A percentile compares a stretch with the other conserved stretches of the same genome.
These are phyloP conservation scores for Cicer yamashitae DNA, from an alignment of 306 rosid genomes.

Conservation along the genomic window DNA sequence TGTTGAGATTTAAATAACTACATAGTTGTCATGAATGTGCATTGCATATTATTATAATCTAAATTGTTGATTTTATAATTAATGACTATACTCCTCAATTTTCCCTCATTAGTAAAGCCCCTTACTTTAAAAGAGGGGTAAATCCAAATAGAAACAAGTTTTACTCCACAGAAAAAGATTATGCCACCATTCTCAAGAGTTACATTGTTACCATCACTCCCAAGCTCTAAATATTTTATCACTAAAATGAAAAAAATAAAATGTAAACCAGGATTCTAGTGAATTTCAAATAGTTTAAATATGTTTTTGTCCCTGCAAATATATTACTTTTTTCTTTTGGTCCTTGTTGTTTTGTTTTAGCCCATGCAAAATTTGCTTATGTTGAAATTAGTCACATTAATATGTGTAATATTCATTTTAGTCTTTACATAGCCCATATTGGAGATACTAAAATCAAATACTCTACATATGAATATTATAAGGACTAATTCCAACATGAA, in stretches of 20 bases:
- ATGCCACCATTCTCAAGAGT: conserved; percentile 31
- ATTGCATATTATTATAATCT: conserved; percentile 8
- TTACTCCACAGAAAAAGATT: conserved; percentile 10
- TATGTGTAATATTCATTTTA: no score
- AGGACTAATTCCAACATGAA: no score
- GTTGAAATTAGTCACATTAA: no score
- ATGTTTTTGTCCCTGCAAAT: no score
- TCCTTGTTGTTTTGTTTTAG: no score
- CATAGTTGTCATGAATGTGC: background rate
- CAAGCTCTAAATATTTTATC: conserved; percentile 5
- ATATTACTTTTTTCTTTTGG: no score
- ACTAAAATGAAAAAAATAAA: conserved; percentile 19
- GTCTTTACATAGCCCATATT: no score
- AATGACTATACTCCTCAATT: background rate
- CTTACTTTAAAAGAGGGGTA: background rate
- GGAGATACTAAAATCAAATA: no score
- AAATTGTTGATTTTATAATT: background rate
- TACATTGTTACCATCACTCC: background rate
- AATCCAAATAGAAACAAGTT: background rate
- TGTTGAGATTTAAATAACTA: background rate
- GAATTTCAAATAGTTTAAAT: background rate
- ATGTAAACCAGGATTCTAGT: background rate
- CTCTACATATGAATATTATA: no score
- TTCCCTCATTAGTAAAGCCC: background rate
- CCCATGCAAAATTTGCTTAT: no score